These are phyloP conservation scores for Phytopythium ostracodes DNA, from an alignment of 352 stramenopile genomes.

Conservation along the genomic window DNA sequence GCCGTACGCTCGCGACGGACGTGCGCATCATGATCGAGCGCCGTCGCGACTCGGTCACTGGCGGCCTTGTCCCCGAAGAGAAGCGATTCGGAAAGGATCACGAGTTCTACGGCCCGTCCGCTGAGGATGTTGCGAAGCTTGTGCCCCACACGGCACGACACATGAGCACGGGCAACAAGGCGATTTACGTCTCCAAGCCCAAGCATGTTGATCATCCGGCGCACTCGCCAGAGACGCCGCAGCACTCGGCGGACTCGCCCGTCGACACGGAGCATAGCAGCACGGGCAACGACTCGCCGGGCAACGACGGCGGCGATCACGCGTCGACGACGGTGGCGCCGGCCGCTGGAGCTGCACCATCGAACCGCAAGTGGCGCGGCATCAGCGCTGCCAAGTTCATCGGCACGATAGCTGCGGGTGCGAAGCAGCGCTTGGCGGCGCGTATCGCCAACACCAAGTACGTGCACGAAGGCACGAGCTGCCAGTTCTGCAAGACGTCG, in stretches of 20 bases:
- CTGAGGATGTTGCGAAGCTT: constrained; percentile 63
- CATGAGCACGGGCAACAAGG: constrained; percentile 56
- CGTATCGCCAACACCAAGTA: constrained; percentile 65
- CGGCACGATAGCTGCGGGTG: constrained; percentile 59
- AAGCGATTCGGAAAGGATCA: constrained; percentile 70
- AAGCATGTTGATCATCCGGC: constrained; percentile 18
- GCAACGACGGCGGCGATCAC: constrained; percentile 10
- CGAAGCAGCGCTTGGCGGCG: constrained; percentile 67
- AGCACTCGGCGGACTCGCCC: constrained; percentile 21
- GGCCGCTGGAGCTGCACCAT: constrained; percentile 5
- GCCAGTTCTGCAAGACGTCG: constrained; percentile 76
- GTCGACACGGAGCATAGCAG: constrained; percentile 27
- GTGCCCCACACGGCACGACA: constrained; percentile 55
- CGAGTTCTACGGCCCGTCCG: constrained; percentile 57
- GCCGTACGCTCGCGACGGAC: constrained; percentile 71
- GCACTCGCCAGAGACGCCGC: constrained; percentile 14
- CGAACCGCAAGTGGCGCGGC: constrained; percentile 46
- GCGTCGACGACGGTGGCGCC: constrained; percentile 10
- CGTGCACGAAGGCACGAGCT: constrained; percentile 70
- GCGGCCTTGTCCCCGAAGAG: constrained; percentile 41
- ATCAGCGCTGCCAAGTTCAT: constrained; percentile 67
- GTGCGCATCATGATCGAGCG: constrained; percentile 76
- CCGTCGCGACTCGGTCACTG: constrained; percentile 57
- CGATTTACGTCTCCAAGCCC: constrained; percentile 69
- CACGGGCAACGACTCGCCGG: constrained; percentile 16